Evolutionary conservation across 441 rosid species (phyloP).

Genomic region (Manihot esculenta): DNA sequence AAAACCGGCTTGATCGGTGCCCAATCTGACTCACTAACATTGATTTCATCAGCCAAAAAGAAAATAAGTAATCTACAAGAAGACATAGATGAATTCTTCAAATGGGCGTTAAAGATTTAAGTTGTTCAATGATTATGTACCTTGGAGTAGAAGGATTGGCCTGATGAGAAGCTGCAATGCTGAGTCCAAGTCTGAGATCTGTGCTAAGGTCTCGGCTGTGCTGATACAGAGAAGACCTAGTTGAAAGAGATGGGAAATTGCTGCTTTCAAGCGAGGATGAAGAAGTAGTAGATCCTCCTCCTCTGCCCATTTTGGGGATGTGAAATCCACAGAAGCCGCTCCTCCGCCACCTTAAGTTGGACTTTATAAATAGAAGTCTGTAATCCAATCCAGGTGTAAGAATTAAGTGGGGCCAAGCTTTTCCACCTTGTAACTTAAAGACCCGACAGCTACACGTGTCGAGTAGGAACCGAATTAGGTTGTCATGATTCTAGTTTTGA

Average conservation of each 20-base stretch:
- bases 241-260: constrained; percentile 30
- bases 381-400: not conserved
- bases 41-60: not conserved
- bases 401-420: constrained; percentile 13
- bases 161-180: constrained; percentile 41
- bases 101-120: no score
- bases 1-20: constrained; percentile 26
- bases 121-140: constrained; percentile 12
- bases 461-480: constrained; percentile 11
- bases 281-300: constrained; percentile 31
- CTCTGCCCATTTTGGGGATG: constrained; percentile 45
- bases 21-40: constrained; percentile 32
- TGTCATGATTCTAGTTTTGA: constrained; percentile 19
- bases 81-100: no score
- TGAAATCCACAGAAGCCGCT: constrained; percentile 27
- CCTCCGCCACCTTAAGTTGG: constrained; percentile 30
- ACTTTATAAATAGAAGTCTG: no score
- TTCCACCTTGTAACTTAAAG: constrained; percentile 25
- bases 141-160: constrained; percentile 29
- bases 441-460: constrained; percentile 68
- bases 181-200: constrained; percentile 76
- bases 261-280: constrained; percentile 65
- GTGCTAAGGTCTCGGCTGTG: constrained; percentile 50
- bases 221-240: constrained; percentile 18
- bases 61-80: not conserved